Percentiles rank a stretch among this genome's conserved stretches.
Evolutionary conservation across 108 stramenopile genomes (phyloP).

Genomic region (Thalassiosira profunda): DNA sequence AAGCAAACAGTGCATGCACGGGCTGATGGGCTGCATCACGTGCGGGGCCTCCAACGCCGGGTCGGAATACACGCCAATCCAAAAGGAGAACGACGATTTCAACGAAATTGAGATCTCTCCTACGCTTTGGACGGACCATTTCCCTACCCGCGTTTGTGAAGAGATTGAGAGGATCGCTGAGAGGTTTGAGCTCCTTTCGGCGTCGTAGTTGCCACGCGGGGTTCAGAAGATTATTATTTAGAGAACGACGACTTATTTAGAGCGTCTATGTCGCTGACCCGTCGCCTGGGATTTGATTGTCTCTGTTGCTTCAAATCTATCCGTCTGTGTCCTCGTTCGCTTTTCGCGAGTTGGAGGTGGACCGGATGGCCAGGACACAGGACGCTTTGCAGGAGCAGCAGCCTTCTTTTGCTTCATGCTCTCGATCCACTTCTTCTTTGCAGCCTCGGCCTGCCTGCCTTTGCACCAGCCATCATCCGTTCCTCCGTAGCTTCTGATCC

Average conservation of each 20-base stretch:
- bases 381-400: too few relatives aligned
- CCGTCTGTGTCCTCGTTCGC: not conserved
- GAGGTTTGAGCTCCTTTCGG: too few relatives aligned
- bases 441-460: too few relatives aligned
- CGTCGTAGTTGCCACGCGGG: too few relatives aligned
- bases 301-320: not conserved
- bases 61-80: conserved; percentile 80
- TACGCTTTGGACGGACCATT: conserved; percentile 92
- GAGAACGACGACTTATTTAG: not conserved
- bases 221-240: conserved; percentile 22
- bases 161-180: conserved; percentile 64
- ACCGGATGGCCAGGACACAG: too few relatives aligned
- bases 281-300: not conserved
- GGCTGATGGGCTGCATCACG: conserved; percentile 57
- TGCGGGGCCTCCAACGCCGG: conserved; percentile 82
- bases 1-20: conserved; percentile 49
- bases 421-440: too few relatives aligned
- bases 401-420: too few relatives aligned
- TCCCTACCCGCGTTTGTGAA: conserved; percentile 79
- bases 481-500: too few relatives aligned
- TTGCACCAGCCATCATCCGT: too few relatives aligned
- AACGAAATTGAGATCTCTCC: conserved; percentile 89
- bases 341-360: too few relatives aligned
- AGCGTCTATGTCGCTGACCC: too few relatives aligned
- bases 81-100: conserved; percentile 84